Base-by-base conservation (phyloP, 352 stramenopile species). In the Pythium sukuiense region DNA sequence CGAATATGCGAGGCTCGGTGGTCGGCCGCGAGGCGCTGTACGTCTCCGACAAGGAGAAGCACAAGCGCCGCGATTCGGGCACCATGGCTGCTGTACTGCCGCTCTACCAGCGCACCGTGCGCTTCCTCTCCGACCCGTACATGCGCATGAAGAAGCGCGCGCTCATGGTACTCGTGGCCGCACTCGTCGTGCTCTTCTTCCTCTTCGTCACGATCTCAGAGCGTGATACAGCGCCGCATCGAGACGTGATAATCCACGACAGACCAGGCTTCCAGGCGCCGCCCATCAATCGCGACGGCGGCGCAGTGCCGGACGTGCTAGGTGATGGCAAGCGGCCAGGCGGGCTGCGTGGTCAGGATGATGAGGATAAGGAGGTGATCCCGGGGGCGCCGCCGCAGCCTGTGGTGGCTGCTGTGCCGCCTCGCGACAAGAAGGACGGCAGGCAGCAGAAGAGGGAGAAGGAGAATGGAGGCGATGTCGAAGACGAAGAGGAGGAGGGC, bases 21-120 rank as follows among this genome's bases (percentile, higher is more conserved):
- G 1, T 27, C 24, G 37, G 35, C 18, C 41, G 53, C 53, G 55
- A 53, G 46, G 63, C 61, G 46, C 39, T 35, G 50, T 66, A 66
- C 27, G 32, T 18, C 50, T 54, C 27, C 13, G 35, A 45, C 33
- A 69, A 49, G 33, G 55, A 58, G 35, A 68, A 67, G 35, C 35
- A 55, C 14, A 39, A 48, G 58, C 65, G 54, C 18, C 33, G 56
- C 24, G 59, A 67, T 26, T 67, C 59, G 35, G 46, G 45, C n/a
- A 33, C 20, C 11, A 56, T 52, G 29, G 62, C 16, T n/a, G 53
- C 65, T 18, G 55, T 72, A 30, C 63, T 90, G 69, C 82, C 81
- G 65, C 75, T 89, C 27, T 89, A 91, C 60, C 82, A 84, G 70
- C 75, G 80, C 63, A 76, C 75, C 35, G 72, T 90, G 81, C 85